These are phyloP conservation scores for Protomyces pachydermus DNA, from an alignment of 1,139 yeast genomes.

Conservation along the genomic window DNA sequence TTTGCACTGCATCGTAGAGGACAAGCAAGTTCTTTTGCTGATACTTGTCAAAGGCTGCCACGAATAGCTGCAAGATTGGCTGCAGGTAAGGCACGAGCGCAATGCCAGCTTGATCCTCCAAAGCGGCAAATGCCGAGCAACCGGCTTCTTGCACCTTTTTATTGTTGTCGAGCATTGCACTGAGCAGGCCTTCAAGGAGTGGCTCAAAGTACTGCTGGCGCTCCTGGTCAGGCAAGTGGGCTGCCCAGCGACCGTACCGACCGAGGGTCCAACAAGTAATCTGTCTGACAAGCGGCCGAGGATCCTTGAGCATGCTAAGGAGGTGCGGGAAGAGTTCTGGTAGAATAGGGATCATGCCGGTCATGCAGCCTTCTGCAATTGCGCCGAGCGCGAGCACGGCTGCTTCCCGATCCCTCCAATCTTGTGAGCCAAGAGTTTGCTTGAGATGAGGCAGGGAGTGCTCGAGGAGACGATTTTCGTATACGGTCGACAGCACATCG, in stretches of 20 bases:
- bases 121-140: slow-evolving; percentile 76
- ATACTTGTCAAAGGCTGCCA: slow-evolving; percentile 67
- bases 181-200: slow-evolving; percentile 55
- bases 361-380: slow-evolving; percentile 80
- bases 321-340: slow-evolving; percentile 80
- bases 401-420: slow-evolving; percentile 91
- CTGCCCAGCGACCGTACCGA: slow-evolving; percentile 76
- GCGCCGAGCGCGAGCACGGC: slow-evolving; percentile 94
- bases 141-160: slow-evolving; percentile 95
- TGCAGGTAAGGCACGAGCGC: slow-evolving; percentile 55
- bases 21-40: slow-evolving; percentile 76
- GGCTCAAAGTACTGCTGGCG: slow-evolving; percentile 69
- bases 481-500: slow-evolving; percentile 66
- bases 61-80: slow-evolving; percentile 64
- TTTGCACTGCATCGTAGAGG: slow-evolving; percentile 86
- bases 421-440: slow-evolving; percentile 58
- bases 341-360: slow-evolving; percentile 59
- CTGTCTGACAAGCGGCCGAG: slow-evolving; percentile 80
- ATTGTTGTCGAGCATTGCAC: slow-evolving; percentile 56
- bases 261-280: slow-evolving; percentile 94
- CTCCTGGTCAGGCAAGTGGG: slow-evolving; percentile 44
- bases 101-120: slow-evolving; percentile 71
- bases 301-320: slow-evolving; percentile 69
- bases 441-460: slow-evolving; percentile 71
- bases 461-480: slow-evolving; percentile 63